These are phyloP conservation scores for thale cress (Arabidopsis thaliana) DNA, from an alignment of 345 rosid genomes.

Conservation along the genomic window DNA sequence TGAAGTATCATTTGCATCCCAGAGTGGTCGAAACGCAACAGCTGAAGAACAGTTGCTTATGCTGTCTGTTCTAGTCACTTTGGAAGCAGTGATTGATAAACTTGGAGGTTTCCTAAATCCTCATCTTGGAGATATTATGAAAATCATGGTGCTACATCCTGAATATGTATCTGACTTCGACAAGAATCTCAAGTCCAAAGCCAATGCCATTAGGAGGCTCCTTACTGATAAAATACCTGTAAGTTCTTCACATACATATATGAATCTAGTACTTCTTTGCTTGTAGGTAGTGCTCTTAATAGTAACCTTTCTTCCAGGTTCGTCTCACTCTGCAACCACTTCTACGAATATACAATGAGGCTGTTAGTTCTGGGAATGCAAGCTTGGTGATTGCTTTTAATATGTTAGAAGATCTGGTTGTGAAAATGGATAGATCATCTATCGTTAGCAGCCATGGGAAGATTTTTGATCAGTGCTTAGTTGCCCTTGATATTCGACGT, in stretches of 20 bases:
- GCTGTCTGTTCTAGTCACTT: conserved; percentile 70
- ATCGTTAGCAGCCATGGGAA: conserved; percentile 62
- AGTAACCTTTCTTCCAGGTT: conserved; percentile 56
- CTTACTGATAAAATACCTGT: conserved; percentile 82
- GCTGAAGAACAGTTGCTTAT: conserved; percentile 46
- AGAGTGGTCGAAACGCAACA: conserved; percentile 37
- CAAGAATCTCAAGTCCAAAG: conserved; percentile 69
- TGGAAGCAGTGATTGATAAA: conserved; percentile 87
- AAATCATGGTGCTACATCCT: conserved; percentile 67
- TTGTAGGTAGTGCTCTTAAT: conserved; percentile 16
- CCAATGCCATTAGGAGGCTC: conserved; percentile 68
- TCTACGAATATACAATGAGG: conserved; percentile 63
- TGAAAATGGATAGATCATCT: conserved; percentile 78
- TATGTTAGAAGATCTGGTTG: conserved; percentile 67
- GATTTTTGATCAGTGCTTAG: conserved; percentile 83
- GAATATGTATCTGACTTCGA: conserved; percentile 62
- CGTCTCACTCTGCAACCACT: conserved; percentile 86
- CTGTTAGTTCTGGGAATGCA: conserved; percentile 75
- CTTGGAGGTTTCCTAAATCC: conserved; percentile 94
- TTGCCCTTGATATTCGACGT: conserved; percentile 82
- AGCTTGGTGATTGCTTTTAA: conserved; percentile 75
- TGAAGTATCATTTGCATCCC: conserved; percentile 44
- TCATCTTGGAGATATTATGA: conserved; percentile 71
- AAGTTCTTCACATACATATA: conserved; percentile 44
- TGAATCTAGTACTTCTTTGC: not conserved